Base-by-base conservation (phyloP, 768 basidiomycete species). In the Mrakia blollopis region DNA sequence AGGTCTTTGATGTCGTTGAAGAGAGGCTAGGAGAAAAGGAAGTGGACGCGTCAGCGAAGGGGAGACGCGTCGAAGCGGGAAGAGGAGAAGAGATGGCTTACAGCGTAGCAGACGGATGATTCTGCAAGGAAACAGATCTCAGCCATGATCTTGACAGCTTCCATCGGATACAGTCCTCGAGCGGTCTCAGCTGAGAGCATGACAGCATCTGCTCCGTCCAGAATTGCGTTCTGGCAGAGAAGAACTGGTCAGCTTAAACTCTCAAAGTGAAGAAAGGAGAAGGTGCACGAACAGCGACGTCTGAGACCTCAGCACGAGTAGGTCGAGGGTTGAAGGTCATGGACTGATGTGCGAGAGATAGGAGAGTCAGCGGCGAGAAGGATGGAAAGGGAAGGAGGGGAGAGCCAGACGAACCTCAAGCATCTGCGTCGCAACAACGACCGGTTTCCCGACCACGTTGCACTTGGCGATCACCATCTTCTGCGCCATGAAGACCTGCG, bases 131-230 rank as follows among this genome's bases (percentile, higher is more conserved):
- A 88, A 84, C 96, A 98, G 4, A 95, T 98, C 87, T 99, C 97
- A 71, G 96, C 96, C 97, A 99, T 99, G 96, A 98, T 96, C 81
- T 94, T 88, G 80, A 99, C 95, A 70, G 97, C 95, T 84, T 96
- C 90, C 82, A 98, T 89, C 72, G 97, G 97, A 85, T 99, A 99
- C 79, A 88, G 86, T 78, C 97, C 97, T 87, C 98, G 98, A 77
- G 97, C 97, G 74, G 97, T 99, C 86, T 99, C 97, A 78, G 96
- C 97, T 28, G 96, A 98, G 84, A 99, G 86, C 97, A 99, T 99
- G n/a, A 99, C 97, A 84, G 96, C 98, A 86, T 99, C 97, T 57
- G 97, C 90, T 77, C 97, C 97, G 83, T 99, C 97, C 65, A 99
- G 90, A 75, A 99, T 95, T 79, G 97, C 97, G 85, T 99, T 99